Percentiles rank a stretch among this genome's conserved stretches.
phyloP scores from a whole-genome alignment of 2,329 filamentous ascomycete species.

The Aspergillus pseudotamarii region DNA sequence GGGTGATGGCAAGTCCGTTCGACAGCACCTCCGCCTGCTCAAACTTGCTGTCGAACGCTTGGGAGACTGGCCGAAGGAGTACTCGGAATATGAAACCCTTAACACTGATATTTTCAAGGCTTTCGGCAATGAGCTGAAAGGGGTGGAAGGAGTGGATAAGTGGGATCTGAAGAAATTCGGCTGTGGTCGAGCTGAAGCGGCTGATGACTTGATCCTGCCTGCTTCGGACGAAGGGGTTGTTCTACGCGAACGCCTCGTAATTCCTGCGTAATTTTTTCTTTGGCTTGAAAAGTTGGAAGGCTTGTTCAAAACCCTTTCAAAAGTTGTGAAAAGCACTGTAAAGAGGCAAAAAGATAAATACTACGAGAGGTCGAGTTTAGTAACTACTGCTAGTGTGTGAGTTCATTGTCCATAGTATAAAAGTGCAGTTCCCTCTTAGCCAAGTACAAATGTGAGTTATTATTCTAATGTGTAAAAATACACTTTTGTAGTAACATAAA shows the following conservation, averaged over 20 bases:
- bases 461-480: neutral
- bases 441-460: neutral
- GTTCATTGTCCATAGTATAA: neutral
- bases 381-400: neutral
- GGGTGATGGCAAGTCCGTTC: conserved; percentile 30
- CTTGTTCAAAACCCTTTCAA: neutral
- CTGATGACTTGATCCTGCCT: conserved; percentile 25
- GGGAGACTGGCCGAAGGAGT: conserved; percentile 51
- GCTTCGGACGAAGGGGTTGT: neutral
- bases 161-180: conserved; percentile 52
- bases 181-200: conserved; percentile 49
- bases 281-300: neutral
- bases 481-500: too few species aligned
- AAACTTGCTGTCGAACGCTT: conserved; percentile 44
- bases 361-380: neutral
- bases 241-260: neutral
- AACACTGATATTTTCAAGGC: conserved; percentile 48
- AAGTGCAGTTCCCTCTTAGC: neutral
- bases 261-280: neutral
- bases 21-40: conserved; percentile 41
- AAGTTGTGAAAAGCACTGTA: neutral
- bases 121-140: conserved; percentile 45
- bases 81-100: conserved; percentile 51
- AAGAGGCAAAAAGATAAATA: neutral
- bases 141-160: conserved; percentile 50